Conservation (phyloP, 306 rosid species). For the Quillaja saponaria region DNA sequence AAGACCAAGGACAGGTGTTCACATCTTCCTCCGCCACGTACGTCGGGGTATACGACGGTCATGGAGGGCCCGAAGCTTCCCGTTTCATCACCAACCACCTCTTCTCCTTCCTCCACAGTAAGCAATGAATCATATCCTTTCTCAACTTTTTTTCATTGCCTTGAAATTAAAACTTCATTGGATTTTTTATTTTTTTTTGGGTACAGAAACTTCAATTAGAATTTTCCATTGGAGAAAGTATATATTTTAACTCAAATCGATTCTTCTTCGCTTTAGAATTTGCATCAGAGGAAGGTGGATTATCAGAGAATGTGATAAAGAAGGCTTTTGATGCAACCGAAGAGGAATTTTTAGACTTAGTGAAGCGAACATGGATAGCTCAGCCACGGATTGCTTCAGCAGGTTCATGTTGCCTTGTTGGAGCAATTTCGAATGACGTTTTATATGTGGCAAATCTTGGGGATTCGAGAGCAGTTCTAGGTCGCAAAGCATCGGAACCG, state of each 20-base stretch:
- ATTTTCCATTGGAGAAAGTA: neutral
- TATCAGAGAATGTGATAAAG: slow-evolving; percentile 65
- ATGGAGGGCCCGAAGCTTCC: slow-evolving; percentile 75
- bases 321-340: slow-evolving; percentile 62
- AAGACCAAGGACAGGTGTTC: slow-evolving; percentile 47
- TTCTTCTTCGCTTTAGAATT: slow-evolving; percentile 39
- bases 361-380: slow-evolving; percentile 47
- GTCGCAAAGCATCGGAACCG: slow-evolving; percentile 42
- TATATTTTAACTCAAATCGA: neutral
- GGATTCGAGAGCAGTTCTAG: slow-evolving; percentile 73
- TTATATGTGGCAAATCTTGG: slow-evolving; percentile 70
- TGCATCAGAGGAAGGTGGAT: slow-evolving; percentile 54
- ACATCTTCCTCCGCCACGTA: slow-evolving; percentile 48
- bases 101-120: slow-evolving; percentile 55
- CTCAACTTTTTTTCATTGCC: neutral
- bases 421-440: slow-evolving; percentile 50
- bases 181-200: neutral
- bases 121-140: slow-evolving; percentile 2
- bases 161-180: neutral
- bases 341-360: slow-evolving; percentile 52
- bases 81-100: slow-evolving; percentile 55
- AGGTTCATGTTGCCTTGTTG: slow-evolving; percentile 72
- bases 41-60: slow-evolving; percentile 71
- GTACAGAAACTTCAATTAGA: neutral
- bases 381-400: slow-evolving; percentile 63